These are phyloP conservation scores for Hippophae tibetana DNA, from an alignment of 306 rosid species.

Conservation along the genomic window DNA sequence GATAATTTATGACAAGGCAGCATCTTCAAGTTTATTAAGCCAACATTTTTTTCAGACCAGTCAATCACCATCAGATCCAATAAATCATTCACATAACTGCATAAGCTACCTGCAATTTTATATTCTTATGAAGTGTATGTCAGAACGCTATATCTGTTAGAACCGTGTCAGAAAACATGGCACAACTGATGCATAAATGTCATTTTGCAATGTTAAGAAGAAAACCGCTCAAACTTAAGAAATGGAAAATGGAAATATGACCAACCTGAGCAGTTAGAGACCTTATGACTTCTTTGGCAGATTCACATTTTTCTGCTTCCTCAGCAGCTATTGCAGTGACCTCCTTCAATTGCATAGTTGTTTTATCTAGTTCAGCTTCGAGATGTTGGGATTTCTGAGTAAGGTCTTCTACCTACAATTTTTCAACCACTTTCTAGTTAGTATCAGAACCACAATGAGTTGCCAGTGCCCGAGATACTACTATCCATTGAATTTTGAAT, in stretches of 20 bases:
- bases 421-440: conserved; percentile 14
- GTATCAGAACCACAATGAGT: background rate
- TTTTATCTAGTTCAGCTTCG: conserved; percentile 71
- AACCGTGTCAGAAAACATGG: too few relatives aligned
- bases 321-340: conserved; percentile 69
- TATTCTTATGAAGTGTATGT: too few relatives aligned
- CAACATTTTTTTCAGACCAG: background rate
- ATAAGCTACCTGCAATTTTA: too few relatives aligned
- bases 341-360: conserved; percentile 63
- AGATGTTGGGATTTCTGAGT: conserved; percentile 55
- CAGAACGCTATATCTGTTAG: too few relatives aligned
- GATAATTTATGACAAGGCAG: background rate
- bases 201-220: conserved; percentile 1
- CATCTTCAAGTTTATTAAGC: background rate
- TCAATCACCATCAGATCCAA: background rate
- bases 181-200: background rate
- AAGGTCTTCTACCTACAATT: conserved; percentile 66
- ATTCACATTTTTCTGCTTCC: conserved; percentile 81
- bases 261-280: conserved; percentile 82
- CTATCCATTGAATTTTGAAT: background rate
- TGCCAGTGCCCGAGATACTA: background rate
- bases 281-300: conserved; percentile 86
- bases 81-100: too few relatives aligned
- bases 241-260: conserved; percentile 16
- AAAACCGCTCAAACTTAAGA: conserved; percentile 7